Conservation (phyloP, 768 basidiomycete genomes). For the Lactifluus piperatus region DNA sequence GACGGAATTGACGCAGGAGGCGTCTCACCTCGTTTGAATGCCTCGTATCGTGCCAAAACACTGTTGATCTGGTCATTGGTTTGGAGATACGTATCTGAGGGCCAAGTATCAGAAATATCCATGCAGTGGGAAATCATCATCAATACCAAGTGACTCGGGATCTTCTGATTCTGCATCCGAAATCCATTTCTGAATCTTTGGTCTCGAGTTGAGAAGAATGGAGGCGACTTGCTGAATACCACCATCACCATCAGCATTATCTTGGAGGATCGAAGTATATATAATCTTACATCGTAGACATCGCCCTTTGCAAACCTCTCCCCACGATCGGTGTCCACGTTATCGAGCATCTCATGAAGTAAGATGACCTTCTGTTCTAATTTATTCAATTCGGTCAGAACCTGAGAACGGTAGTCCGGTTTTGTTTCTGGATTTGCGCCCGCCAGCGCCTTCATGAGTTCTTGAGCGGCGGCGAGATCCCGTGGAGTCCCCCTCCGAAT, state of each 20-base stretch:
- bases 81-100: conserved; percentile 82
- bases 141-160: conserved; percentile 75
- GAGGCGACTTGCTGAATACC: conserved; percentile 73
- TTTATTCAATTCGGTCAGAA: conserved; percentile 84
- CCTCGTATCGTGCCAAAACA: conserved; percentile 82
- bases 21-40: conserved; percentile 90
- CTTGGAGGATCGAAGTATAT: background rate
- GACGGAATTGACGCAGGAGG: conserved; percentile 54
- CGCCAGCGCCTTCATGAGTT: conserved; percentile 92
- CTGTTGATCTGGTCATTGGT: conserved; percentile 98
- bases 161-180: conserved; percentile 87
- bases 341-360: conserved; percentile 96
- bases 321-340: conserved; percentile 60
- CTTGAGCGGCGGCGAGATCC: conserved; percentile 91
- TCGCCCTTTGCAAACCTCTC: conserved; percentile 85
- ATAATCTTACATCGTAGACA: conserved; percentile 71
- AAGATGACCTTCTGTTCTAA: conserved; percentile 91
- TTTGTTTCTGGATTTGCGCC: conserved; percentile 94
- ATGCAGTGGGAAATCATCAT: background rate
- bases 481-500: conserved; percentile 93
- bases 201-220: conserved; percentile 72
- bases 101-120: background rate
- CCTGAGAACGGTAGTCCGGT: conserved; percentile 88
- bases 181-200: conserved; percentile 97
- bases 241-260: background rate